Percentiles rank a stretch among this genome's conserved stretches.
Conservation (phyloP, 2,329 filamentous ascomycete species). For the Pseudogymnoascus sp. region DNA sequence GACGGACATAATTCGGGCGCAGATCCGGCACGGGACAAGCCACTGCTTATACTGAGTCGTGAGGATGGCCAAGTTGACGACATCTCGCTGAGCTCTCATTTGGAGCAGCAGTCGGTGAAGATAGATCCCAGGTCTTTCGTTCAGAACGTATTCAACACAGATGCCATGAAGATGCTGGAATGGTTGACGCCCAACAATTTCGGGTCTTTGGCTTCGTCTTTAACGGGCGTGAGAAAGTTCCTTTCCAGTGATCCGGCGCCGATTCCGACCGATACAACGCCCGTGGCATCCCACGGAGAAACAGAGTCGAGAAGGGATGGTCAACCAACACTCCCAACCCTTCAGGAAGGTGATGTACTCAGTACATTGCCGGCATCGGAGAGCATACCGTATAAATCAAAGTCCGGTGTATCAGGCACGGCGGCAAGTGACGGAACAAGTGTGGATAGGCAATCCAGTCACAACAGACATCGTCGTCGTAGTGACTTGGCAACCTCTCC, state of each 20-base stretch:
- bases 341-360: neutral
- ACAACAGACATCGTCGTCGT: neutral
- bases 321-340: neutral
- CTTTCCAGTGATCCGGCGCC: neutral
- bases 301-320: neutral
- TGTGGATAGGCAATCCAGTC: neutral
- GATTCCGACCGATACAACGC: neutral
- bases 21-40: neutral
- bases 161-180: conserved; percentile 61
- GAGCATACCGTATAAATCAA: neutral
- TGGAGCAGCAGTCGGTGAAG: conserved; percentile 18
- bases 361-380: neutral
- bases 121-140: conserved; percentile 56
- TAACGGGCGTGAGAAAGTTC: neutral
- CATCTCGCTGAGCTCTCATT: neutral
- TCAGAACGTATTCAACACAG: conserved; percentile 57
- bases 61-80: neutral
- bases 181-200: conserved; percentile 51
- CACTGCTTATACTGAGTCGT: neutral
- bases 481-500: neutral
- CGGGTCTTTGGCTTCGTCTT: neutral
- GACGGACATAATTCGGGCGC: neutral
- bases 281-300: neutral
- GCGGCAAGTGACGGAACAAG: neutral
- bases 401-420: neutral